Base-by-base conservation (phyloP, 2,329 filamentous ascomycete species). In the Calonectria pteridis region DNA sequence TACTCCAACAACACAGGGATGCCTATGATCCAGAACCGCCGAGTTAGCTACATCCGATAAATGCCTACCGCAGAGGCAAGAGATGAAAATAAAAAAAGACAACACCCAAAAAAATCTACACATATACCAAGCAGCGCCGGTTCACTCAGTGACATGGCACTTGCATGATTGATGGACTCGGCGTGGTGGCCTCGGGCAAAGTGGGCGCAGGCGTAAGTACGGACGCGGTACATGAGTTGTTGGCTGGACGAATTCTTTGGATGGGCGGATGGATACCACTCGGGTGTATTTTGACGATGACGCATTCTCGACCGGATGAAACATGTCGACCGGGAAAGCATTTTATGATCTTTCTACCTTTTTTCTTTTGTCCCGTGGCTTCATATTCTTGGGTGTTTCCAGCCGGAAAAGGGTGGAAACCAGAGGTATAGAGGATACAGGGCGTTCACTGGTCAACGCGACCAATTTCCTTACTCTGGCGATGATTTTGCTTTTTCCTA, bases 1-100 rank as follows among this genome's bases (percentile, higher is more conserved):
- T 46, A 63, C 46, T 87, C 86, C 14, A 72, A 77, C 58, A 81
- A 79, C 51, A 84, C 84, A 82, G 82, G 84, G 67, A 82, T 78
- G 75, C 78, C 82, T 26, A 77, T 81, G 31, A 77, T 82, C 16
- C 78, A 84, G 29, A 84, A 88, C 75, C 87, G 87, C 83, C 84
- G 86, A 74, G 80, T 83, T 72, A 86, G 84, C 82, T 84, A 83
- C 80, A 82, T 84, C 67, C 82, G 83, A 79, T 85, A 77, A 82
- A 70, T 16, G 58, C 62, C 70, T 58, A 63, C 46, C 71, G 53
- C 23, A 28, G 26, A 28, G 69, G 67, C 35, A 58, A 73, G 28
- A 46, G 71, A 74, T 69, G 51, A 71, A 75, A 71, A 43, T 43
- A 66, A 73, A 72, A 49, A 65, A 73, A 74, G 31, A 68, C 43